Conservation (phyloP, 495 filamentous ascomycete genomes). For the Aspergillus ostianus region DNA sequence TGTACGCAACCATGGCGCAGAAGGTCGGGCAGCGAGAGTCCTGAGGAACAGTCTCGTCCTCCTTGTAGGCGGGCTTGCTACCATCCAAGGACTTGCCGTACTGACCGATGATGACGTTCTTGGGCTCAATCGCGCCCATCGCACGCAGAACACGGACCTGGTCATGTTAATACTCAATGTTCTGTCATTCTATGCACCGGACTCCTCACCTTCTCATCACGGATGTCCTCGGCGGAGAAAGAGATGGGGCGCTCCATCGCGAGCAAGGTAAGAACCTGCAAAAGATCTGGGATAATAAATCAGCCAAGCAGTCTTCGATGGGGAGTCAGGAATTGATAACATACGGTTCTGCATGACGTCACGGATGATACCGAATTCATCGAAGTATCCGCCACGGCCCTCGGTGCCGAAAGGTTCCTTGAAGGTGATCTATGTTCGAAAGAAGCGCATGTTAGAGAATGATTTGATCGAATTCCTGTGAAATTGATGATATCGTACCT, state of each 20-base stretch:
- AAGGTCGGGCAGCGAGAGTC: constrained; percentile 97
- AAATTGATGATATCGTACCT: constrained; percentile 34
- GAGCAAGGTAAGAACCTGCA: constrained; percentile 93
- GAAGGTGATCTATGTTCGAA: constrained; percentile 72
- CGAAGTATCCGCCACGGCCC: constrained; percentile 97
- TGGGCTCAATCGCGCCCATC: constrained; percentile 95
- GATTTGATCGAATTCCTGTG: background rate
- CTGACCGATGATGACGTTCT: constrained; percentile 99
- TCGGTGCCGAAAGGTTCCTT: constrained; percentile 99
- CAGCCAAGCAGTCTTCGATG: background rate
- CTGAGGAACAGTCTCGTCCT: constrained; percentile 97
- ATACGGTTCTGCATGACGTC: constrained; percentile 95
- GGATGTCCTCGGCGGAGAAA: constrained; percentile 97
- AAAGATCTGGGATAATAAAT: constrained; percentile 57
- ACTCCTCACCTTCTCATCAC: constrained; percentile 87
- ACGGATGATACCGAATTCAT: constrained; percentile 99
- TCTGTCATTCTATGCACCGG: background rate
- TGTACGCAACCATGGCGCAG: constrained; percentile 93
- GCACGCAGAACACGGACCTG: constrained; percentile 80
- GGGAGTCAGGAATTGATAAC: constrained; percentile 14
- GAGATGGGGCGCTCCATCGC: constrained; percentile 99
- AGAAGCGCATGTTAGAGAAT: constrained; percentile 7
- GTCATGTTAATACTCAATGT: constrained; percentile 1
- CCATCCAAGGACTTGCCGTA: constrained; percentile 96
- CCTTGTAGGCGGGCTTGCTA: constrained; percentile 96